Base-by-base conservation (phyloP, 305 asterid species). In the Fraxinus ornus region DNA sequence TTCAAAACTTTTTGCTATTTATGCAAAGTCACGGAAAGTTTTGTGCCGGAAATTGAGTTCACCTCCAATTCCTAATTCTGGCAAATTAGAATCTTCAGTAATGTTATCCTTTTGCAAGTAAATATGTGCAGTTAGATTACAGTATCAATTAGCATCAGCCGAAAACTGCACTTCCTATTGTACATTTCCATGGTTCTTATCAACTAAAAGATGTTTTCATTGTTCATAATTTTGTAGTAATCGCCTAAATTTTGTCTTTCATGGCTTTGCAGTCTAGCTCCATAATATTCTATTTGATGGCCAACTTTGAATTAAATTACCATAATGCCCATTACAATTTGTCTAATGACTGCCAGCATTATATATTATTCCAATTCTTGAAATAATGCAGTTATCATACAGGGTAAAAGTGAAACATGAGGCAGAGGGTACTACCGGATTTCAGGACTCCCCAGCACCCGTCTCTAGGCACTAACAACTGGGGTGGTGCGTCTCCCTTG, bases 401-500 rank as follows among this genome's bases (percentile, higher is more conserved):
- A 3, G 55, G n/a, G 57, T 13, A 13, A 13, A 13, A 47, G 6
- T 55, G 35, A 78, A 60, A 49, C 79, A 88, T 84, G 89, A 86
- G 85, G 83, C 88, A 76, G 47, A 88, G 84, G 32, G 88, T 84
- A 36, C 17, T 81, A 75, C 4, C 86, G 12, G 92, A 92, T 75
- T 92, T 94, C 70, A 88, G 97, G 83, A 90, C 98, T 6, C 98
- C 98, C 0, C 93, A 92, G n/a, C 97, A 92, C 84, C 94, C 95
- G 60, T 83, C 89, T n/a, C 66, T 75, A 2, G 92, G 95, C 47
- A 88, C 88, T n/a, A 92, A 94, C 84, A 89, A 86, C n/a, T 92
- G 98, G 98, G 98, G 98, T 22, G 98, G 98, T 2, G 88, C 94
- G 0, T 94, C 98, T 19, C 98, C 97, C 1, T 52, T 94, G 88